These are phyloP conservation scores for Orychophragmus violaceus DNA, from an alignment of 345 rosid genomes.

Conservation along the genomic window DNA sequence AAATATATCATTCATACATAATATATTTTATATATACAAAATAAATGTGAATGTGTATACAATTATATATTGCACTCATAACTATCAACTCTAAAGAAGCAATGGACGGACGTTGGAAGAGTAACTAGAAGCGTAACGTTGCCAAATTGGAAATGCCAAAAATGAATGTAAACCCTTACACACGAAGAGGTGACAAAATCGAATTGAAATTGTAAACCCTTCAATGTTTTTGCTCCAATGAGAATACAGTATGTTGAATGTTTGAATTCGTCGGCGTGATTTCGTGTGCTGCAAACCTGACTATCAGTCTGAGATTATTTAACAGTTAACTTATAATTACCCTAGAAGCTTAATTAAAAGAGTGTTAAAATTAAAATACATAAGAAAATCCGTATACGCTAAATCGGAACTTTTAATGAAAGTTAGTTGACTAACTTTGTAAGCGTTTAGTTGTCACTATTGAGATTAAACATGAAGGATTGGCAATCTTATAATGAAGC, in stretches of 20 bases:
- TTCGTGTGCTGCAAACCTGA: neutral
- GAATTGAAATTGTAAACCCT: neutral
- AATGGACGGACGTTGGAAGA: conserved; percentile 24
- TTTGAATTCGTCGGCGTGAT: neutral
- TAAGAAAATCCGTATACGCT: too few relatives aligned
- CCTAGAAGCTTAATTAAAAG: too few relatives aligned
- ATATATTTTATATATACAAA: neutral
- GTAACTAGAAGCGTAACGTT: conserved; percentile 18
- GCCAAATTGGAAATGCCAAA: conserved; percentile 29
- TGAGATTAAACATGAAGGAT: too few relatives aligned
- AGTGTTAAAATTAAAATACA: neutral
- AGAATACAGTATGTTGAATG: too few relatives aligned
- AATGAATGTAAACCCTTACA: conserved; percentile 22
- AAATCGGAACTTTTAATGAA: too few relatives aligned
- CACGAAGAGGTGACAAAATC: neutral
- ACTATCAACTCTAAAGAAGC: conserved; percentile 14
- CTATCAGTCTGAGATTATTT: neutral
- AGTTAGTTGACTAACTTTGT: too few relatives aligned
- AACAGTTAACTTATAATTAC: too few relatives aligned
- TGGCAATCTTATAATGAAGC: neutral
- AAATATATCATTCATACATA: neutral
- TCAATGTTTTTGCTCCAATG: too few relatives aligned
- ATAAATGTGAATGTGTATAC: neutral
- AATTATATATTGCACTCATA: neutral
- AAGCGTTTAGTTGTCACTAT: neutral